A percentile compares a stretch with the other conserved stretches of the same genome.
Conservation (phyloP, 116 monocot genomes). For the Iris pallida region DNA sequence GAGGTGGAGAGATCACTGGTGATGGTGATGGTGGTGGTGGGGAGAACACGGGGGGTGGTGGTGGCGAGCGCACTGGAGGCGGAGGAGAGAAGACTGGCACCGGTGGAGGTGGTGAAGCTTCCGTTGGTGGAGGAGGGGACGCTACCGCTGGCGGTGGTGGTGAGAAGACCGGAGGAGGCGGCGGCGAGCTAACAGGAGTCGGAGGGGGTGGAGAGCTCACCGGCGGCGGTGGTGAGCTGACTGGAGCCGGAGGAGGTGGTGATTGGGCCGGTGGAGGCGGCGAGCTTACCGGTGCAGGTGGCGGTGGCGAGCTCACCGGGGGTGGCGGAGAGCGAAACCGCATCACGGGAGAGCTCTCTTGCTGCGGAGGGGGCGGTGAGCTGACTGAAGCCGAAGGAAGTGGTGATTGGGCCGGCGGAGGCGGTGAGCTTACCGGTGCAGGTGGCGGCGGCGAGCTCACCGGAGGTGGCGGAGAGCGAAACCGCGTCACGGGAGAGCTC, state of each 20-base stretch:
- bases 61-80: neutral
- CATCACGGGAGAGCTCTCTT: neutral
- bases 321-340: neutral
- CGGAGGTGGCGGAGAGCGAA: neutral
- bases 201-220: neutral
- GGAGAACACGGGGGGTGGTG: neutral
- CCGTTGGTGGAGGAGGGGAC: conserved; percentile 3
- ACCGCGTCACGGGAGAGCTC: neutral
- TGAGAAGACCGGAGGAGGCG: neutral
- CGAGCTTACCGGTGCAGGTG: neutral
- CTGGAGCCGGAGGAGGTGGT: conserved; percentile 2
- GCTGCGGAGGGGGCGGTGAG: neutral
- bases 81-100: conserved; percentile 1
- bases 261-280: neutral
- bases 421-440: neutral
- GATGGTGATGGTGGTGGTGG: conserved; percentile 5
- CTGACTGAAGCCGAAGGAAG: neutral
- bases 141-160: neutral
- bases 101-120: conserved; percentile 3
- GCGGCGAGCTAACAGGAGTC: neutral
- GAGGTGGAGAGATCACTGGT: conserved; percentile 4
- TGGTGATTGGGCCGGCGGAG: neutral
- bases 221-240: neutral
- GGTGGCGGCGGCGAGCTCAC: neutral
- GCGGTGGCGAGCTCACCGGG: neutral